Base-by-base conservation (phyloP, 495 filamentous ascomycete genomes). In the Opeltia flavorubescens region DNA sequence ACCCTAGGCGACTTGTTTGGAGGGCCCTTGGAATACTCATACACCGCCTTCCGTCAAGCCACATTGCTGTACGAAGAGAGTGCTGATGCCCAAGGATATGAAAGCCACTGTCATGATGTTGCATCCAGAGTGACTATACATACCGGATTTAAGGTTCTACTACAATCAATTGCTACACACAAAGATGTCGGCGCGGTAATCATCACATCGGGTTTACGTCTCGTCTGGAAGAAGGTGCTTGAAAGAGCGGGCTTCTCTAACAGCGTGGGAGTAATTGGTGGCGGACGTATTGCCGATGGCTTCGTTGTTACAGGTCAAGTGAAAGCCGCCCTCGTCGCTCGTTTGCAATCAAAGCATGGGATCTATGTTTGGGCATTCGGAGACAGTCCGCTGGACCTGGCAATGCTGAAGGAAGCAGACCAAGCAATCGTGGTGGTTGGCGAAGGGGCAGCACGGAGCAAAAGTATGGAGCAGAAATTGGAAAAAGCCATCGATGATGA, bases 401-500 rank as follows among this genome's bases (percentile, higher is more conserved):
- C 60, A 13, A 83, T 84, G 80, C 43, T 82, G 20, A 44, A 24
- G 4, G 52, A 61, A 38, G 76, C 78, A 25, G 54, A 83, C 55
- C 47, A 71, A 48, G 75, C 77, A 23, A 53, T 81, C 27, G 63
- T 83, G 13, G 70, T 83, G 1, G 75, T 78, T 20, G 75, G 78
- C 20, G 56, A 72, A 5, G 58, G 71, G 54, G 15, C 55, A 0
- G 50, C 44, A 1, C 67, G 77, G 46, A 83, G 77, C 59, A 69
- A 64, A 47, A 65, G 59, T 0, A 83, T 83, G 76, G 75, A 80
- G 2, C 46, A 28, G 4, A 62, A 45, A 4, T 55, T 84, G 47
- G 20, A 23, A 8, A 44, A 57, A 15, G 70, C 66, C 4, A 70
- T 84, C 47, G 58, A 62, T 18, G 27, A 64, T 23, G 48, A 51